Percentiles rank a stretch among this genome's conserved stretches.
Evolutionary conservation across 192 early-diverging fungal genomes (phyloP).

Genomic region (Phycomyces nitens): DNA sequence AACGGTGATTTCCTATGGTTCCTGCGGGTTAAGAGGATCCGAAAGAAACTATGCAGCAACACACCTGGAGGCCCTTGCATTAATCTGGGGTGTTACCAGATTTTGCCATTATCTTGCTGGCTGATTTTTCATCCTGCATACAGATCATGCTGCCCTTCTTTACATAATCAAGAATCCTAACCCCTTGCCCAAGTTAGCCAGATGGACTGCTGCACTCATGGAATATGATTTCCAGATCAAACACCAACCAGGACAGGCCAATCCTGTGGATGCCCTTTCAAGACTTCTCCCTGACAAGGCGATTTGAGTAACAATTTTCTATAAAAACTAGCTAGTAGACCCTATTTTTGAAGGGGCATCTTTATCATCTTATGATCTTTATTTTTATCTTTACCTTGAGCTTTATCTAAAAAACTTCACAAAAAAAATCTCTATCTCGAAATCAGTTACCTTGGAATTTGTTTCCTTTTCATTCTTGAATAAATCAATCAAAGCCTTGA

Average conservation of each 20-base stretch:
- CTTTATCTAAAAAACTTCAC: no score
- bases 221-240: not conserved
- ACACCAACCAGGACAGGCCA: not conserved
- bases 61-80: conserved; percentile 36
- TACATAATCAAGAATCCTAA: conserved; percentile 10
- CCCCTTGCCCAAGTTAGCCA: no score
- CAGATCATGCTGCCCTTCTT: conserved; percentile 33
- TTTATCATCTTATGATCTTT: no score
- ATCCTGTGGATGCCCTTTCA: not conserved
- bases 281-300: not conserved
- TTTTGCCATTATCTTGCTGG: conserved; percentile 25
- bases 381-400: no score
- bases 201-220: not conserved
- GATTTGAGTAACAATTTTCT: no score
- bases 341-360: no score
- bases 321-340: no score
- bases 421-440: no score
- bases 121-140: conserved; percentile 21
- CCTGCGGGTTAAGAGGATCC: not conserved
- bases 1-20: conserved; percentile 1
- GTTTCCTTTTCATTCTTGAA: no score
- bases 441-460: no score
- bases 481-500: no score
- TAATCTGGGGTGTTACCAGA: no score
- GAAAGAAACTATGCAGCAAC: conserved; percentile 22